These are phyloP conservation scores for Alternaria solani DNA, from an alignment of 2,329 filamentous ascomycete genomes.

Conservation along the genomic window DNA sequence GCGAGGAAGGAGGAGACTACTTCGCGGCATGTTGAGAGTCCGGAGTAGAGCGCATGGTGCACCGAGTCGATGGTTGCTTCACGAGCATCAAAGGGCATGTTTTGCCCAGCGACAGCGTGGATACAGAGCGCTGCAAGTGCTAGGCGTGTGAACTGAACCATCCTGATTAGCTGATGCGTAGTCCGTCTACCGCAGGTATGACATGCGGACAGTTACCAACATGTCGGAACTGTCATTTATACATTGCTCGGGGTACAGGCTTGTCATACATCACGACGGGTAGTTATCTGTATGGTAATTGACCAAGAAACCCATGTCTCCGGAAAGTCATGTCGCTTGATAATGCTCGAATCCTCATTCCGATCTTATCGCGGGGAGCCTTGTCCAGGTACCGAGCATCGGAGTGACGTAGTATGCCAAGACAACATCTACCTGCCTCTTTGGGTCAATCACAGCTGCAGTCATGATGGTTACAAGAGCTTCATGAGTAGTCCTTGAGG, in stretches of 20 bases:
- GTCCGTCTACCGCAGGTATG: not conserved
- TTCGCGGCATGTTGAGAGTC: slow-evolving; percentile 62
- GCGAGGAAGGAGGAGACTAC: slow-evolving; percentile 65
- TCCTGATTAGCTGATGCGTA: slow-evolving; percentile 8
- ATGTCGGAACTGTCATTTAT: slow-evolving; percentile 5
- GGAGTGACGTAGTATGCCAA: slow-evolving; percentile 35
- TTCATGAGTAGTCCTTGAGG: not conserved
- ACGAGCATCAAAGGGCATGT: slow-evolving; percentile 59
- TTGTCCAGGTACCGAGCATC: slow-evolving; percentile 24
- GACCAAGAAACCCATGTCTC: not conserved
- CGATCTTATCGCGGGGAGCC: slow-evolving; percentile 25
- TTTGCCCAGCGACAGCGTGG: slow-evolving; percentile 18
- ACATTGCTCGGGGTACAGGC: not conserved
- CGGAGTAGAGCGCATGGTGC: slow-evolving; percentile 63
- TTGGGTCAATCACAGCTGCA: not conserved
- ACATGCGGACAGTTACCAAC: not conserved
- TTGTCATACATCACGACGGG: slow-evolving; percentile 8
- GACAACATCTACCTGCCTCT: slow-evolving; percentile 26
- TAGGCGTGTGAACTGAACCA: slow-evolving; percentile 9
- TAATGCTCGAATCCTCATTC: slow-evolving; percentile 14
- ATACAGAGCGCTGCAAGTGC: slow-evolving; percentile 15
- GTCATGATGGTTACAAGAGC: not conserved
- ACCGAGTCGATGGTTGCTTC: slow-evolving; percentile 67
- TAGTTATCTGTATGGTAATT: slow-evolving; percentile 11
- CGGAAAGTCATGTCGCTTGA: slow-evolving; percentile 22